Base-by-base conservation (phyloP, 768 basidiomycete species). In the Mycena rosella region DNA sequence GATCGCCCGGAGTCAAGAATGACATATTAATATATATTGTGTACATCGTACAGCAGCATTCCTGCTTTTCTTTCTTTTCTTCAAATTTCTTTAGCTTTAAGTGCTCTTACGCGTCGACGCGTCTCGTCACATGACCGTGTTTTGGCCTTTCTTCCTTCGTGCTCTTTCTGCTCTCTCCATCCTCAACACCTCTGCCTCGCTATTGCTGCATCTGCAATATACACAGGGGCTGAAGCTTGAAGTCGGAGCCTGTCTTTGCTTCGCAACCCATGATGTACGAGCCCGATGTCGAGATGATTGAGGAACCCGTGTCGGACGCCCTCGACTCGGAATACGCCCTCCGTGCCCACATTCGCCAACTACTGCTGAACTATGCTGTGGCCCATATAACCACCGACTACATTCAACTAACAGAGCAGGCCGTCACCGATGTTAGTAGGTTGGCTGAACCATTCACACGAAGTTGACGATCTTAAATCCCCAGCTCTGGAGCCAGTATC, bases 301-400 rank as follows among this genome's bases (percentile, higher is more conserved):
- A n/a, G n/a, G n/a, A n/a, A n/a, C n/a, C n/a, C n/a, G n/a, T n/a
- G n/a, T n/a, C n/a, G n/a, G n/a, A n/a, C n/a, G n/a, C n/a, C n/a
- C n/a, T n/a, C n/a, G 42, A 47, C 27, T 14, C 6, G 1, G 67
- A 62, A 32, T 20, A 42, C 24, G 15, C 56, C 40, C 61, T 83
- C 5, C 75, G 74, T 8, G 74, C 72, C 36, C 90, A 91, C 72
- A 86, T 92, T 63, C 86, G 83, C 44, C 77, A 83, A 38, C 75
- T 90, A 30, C 81, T 92, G 30, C 78, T 86, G 30, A 80, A 84
- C 45, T 92, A 92, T 71, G 84, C 80, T 9, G 81, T 81, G 38
- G 76, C 74, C 20, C 85, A 92, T 75, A 76, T 89, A 34, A 86
- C 88, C 0, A 84, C 78, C 60, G 83, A 90, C 73, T 85, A 91